These are phyloP conservation scores for Theileria luwenshuni DNA, from an alignment of 169 alveolate species.

Conservation along the genomic window DNA sequence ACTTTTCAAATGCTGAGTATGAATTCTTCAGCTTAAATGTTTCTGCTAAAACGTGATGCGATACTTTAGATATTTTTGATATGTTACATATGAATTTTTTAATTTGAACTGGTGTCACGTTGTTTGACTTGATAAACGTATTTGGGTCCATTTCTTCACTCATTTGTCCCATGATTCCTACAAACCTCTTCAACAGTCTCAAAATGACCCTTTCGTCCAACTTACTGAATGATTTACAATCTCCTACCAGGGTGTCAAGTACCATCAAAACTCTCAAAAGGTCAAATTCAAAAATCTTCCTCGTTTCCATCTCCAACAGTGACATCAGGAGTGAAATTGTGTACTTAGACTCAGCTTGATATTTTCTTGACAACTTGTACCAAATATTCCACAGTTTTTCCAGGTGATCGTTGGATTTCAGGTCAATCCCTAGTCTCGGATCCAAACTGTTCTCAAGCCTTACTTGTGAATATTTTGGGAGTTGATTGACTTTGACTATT, in stretches of 20 bases:
- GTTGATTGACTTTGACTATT: slow-evolving; percentile 4
- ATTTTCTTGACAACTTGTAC: slow-evolving; percentile 7
- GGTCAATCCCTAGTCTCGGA: not conserved
- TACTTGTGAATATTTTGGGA: slow-evolving; percentile 9
- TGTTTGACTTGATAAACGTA: not conserved
- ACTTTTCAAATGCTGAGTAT: not conserved
- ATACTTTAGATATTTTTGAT: slow-evolving; percentile 4
- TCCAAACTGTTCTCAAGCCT: not conserved
- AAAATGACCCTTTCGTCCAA: slow-evolving; percentile 29
- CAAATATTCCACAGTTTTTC: slow-evolving; percentile 20
- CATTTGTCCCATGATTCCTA: not conserved
- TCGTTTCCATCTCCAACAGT: slow-evolving; percentile 9
- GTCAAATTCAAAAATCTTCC: slow-evolving; percentile 11
- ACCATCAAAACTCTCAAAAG: slow-evolving; percentile 16
- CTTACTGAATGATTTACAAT: slow-evolving; percentile 23
- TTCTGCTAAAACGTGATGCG: not conserved
- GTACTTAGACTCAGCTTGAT: not conserved
- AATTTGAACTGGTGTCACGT: slow-evolving; percentile 4
- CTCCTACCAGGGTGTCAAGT: slow-evolving; percentile 17
- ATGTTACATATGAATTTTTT: slow-evolving; percentile 14
- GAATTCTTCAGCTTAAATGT: not conserved
- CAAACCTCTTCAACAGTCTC: slow-evolving; percentile 5
- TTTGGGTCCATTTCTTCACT: not conserved
- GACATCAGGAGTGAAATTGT: slow-evolving; percentile 11
- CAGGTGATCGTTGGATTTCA: not conserved